phyloP scores from a whole-genome alignment of 345 rosid genomes.

The Camelina hispida region DNA sequence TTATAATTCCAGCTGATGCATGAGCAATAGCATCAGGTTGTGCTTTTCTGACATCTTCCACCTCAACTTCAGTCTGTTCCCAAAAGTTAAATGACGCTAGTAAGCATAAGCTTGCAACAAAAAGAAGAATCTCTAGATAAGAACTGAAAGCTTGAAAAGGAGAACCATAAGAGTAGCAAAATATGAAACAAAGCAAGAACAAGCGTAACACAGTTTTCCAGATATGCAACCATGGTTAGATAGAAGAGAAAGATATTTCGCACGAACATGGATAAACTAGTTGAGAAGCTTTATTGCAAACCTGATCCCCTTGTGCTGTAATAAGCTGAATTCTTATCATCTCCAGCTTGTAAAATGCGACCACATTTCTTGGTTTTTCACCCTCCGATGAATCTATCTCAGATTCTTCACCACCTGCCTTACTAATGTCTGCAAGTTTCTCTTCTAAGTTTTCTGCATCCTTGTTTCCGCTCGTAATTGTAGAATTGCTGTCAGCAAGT shows the following conservation, averaged over 20 bases:
- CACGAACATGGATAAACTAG: not conserved
- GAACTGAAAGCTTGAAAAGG: not conserved
- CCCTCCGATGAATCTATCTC: conserved; percentile 48
- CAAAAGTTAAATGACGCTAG: conserved; percentile 35
- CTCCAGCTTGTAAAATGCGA: conserved; percentile 85
- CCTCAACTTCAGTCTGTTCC: conserved; percentile 66
- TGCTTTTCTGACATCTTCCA: conserved; percentile 78
- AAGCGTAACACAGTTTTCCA: not conserved
- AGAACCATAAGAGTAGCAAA: conserved; percentile 17
- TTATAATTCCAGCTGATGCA: conserved; percentile 65
- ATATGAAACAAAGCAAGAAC: conserved; percentile 1
- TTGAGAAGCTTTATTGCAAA: conserved; percentile 42
- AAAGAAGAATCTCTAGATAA: not conserved
- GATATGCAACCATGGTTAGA: not conserved
- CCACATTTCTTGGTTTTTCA: conserved; percentile 51
- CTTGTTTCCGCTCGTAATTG: conserved; percentile 42
- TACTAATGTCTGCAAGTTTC: conserved; percentile 49
- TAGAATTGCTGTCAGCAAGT: conserved; percentile 49
- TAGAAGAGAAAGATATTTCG: not conserved
- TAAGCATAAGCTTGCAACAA: conserved; percentile 38
- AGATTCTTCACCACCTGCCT: conserved; percentile 51
- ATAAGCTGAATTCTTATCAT: conserved; percentile 75
- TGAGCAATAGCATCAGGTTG: conserved; percentile 84
- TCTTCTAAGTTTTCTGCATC: conserved; percentile 45
- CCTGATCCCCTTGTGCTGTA: conserved; percentile 81